Percentiles rank a stretch among this genome's conserved stretches.
These are phyloP conservation scores for Fraxinus quadrangulata DNA, from an alignment of 257 asterid genomes.

Conservation along the genomic window DNA sequence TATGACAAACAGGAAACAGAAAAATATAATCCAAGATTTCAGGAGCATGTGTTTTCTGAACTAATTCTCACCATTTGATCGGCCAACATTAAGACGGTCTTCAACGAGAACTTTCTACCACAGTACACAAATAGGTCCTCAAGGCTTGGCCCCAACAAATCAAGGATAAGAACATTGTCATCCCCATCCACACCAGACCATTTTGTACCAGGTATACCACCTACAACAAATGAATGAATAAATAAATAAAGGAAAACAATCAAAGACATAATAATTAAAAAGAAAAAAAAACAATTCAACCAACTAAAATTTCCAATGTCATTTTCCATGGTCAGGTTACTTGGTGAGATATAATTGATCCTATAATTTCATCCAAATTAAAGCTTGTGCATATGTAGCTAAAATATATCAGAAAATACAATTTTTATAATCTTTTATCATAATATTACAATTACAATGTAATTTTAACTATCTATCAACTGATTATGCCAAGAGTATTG, in stretches of 20 bases:
- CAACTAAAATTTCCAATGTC: neutral
- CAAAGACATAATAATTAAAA: neutral
- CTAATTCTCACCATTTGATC: slow-evolving; percentile 79
- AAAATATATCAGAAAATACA: neutral
- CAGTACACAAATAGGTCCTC: slow-evolving; percentile 95
- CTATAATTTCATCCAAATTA: neutral
- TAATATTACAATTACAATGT: neutral
- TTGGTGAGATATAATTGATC: neutral
- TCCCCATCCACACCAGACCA: slow-evolving; percentile 96
- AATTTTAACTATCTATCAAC: neutral
- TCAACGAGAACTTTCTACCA: slow-evolving; percentile 85
- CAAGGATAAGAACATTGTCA: slow-evolving; percentile 85
- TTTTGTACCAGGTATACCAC: slow-evolving; percentile 83
- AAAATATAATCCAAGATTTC: slow-evolving; percentile 12
- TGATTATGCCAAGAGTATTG: neutral
- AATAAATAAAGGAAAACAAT: slow-evolving; percentile 8
- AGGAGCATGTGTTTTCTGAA: neutral
- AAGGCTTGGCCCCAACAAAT: slow-evolving; percentile 91
- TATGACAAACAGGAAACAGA: slow-evolving; percentile 20
- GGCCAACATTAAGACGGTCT: slow-evolving; percentile 89
- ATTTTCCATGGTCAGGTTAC: neutral
- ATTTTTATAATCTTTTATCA: neutral
- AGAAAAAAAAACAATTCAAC: slow-evolving; percentile 1
- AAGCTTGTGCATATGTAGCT: neutral
- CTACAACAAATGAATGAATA: slow-evolving; percentile 33